Conservation (phyloP, 2,329 filamentous ascomycete genomes). For the Biscogniauxia sp. region DNA sequence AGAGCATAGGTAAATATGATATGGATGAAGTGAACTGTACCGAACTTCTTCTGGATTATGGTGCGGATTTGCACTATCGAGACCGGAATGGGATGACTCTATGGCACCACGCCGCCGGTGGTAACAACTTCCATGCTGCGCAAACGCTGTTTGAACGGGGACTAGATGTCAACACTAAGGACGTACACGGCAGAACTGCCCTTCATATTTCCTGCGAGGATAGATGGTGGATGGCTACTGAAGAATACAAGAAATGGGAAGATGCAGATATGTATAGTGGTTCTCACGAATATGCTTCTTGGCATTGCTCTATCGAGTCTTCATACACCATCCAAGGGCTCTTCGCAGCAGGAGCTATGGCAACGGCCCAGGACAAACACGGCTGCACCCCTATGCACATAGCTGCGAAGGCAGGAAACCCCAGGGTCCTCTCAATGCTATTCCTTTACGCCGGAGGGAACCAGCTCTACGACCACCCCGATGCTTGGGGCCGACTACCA, state of each 20-base stretch:
- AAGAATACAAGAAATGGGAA: background rate
- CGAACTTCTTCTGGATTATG: background rate
- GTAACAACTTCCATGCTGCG: slow-evolving; percentile 1
- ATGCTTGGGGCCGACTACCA: background rate
- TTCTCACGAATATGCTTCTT: background rate
- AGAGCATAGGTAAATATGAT: background rate
- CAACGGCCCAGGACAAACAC: background rate
- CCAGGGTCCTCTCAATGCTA: background rate
- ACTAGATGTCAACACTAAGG: background rate
- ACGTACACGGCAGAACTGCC: background rate
- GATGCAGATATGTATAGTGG: background rate
- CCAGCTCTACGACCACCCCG: background rate
- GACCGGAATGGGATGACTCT: background rate
- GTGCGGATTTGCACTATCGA: slow-evolving; percentile 1
- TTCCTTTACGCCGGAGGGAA: background rate
- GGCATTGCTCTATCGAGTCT: slow-evolving; percentile 3
- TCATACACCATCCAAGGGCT: background rate
- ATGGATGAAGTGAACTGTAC: background rate
- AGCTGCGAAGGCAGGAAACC: slow-evolving; percentile 3
- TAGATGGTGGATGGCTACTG: background rate
- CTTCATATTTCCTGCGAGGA: background rate
- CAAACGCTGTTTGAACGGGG: background rate
- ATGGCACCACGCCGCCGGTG: background rate
- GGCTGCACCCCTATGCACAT: background rate
- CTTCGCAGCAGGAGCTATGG: background rate